Evolutionary conservation across 257 asterid genomes (phyloP), one percentile per base, ranked within the genome.

Genomic region (Solanum chmielewskii): DNA sequence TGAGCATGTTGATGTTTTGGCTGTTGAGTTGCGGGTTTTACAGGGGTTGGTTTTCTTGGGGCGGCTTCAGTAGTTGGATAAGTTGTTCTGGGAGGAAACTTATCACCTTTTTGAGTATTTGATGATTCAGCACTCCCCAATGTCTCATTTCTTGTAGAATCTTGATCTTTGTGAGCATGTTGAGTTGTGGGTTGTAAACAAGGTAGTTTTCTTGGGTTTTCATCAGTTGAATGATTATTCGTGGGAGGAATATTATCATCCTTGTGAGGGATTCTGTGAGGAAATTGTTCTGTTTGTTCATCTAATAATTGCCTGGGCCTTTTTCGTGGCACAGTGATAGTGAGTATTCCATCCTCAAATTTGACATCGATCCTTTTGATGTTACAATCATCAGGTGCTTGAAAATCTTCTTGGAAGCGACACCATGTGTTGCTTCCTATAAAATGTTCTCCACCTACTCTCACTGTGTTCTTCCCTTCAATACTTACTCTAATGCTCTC

Each of bases 401-500:
- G 92, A 88, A 87, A 95, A 86, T 95, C 98, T 88, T 95, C 98
- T 64, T 47, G 91, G 64, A 97, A 97, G 4, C 97, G 94, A 83
- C 90, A 91, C 98, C 98, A 95, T 90, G 91, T 92, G 90, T 92
- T 97, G 23, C 94, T 95, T 1, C 91, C 93, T 64, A 93, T 91
- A 3, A 90, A 85, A 83, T 92, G 92, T 70, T 94, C 95, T 31
- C 99, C 98, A 0, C 91, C 89, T 15, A 91, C 95, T 88, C 95
- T 88, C 47, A 96, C 85, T 11, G 73, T 92, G 45, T 90, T 94
- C 74, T 56, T 87, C 20, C 93, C 95, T 92, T 94, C 96, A 0
- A 95, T 94, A 33, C 94, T 89, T 31, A 93, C 95, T 90, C 85
- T 91, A n/a, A 95, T 89, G 60, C 91, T 90, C 89, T 94, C 94